These are phyloP conservation scores for Manihot esculenta DNA, from an alignment of 441 rosid genomes.

Conservation along the genomic window DNA sequence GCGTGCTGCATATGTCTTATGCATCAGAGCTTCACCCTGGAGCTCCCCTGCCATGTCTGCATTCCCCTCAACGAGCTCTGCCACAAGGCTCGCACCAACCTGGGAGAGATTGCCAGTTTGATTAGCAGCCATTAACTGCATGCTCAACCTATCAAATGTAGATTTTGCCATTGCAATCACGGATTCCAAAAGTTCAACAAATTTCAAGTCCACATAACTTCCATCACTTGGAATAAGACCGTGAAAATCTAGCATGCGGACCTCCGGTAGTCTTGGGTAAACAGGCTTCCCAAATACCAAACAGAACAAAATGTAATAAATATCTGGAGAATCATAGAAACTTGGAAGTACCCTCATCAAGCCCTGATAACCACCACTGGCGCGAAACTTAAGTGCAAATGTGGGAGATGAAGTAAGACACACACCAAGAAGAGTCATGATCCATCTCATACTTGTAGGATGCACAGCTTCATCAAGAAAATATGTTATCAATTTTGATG, in stretches of 20 bases:
- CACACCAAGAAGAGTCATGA: constrained; percentile 99
- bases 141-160: constrained; percentile 89
- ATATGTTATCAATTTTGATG: constrained; percentile 94
- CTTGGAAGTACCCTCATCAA: constrained; percentile 90
- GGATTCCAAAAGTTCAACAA: constrained; percentile 92
- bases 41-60: constrained; percentile 96
- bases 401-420: constrained; percentile 95
- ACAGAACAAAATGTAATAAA: constrained; percentile 96
- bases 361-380: constrained; percentile 97
- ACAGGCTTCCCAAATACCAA: constrained; percentile 96
- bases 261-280: constrained; percentile 98
- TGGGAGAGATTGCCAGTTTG: constrained; percentile 94
- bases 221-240: constrained; percentile 97
- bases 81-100: constrained; percentile 83
- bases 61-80: constrained; percentile 94
- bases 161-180: constrained; percentile 94
- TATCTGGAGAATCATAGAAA: constrained; percentile 99
- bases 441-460: constrained; percentile 99
- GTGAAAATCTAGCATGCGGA: constrained; percentile 99
- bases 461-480: constrained; percentile 99
- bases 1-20: constrained; percentile 99
- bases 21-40: constrained; percentile 99
- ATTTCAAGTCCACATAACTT: constrained; percentile 75
- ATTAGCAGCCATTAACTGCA: constrained; percentile 89
- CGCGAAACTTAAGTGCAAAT: constrained; percentile 92